These are phyloP conservation scores for Rutstroemia sp. DNA, from an alignment of 2,329 filamentous ascomycete genomes.

Conservation along the genomic window DNA sequence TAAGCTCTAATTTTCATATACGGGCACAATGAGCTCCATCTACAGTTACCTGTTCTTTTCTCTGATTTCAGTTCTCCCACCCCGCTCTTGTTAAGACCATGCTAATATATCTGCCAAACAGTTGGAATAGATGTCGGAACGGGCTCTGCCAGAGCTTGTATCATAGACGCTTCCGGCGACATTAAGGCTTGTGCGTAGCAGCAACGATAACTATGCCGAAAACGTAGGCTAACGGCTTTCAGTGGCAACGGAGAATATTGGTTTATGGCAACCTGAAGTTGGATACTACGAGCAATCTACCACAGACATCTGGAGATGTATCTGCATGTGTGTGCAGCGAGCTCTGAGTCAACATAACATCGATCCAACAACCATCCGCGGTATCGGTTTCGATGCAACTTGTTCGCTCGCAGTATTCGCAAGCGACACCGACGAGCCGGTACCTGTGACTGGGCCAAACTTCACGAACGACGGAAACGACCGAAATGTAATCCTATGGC, in stretches of 20 bases:
- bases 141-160: conserved; percentile 88
- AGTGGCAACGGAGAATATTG: conserved; percentile 67
- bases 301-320: conserved; percentile 91
- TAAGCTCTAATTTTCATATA: not conserved
- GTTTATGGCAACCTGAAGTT: conserved; percentile 69
- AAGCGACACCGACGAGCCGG: conserved; percentile 80
- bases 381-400: conserved; percentile 97
- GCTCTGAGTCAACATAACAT: conserved; percentile 78
- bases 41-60: not conserved
- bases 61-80: not conserved
- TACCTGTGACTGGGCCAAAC: conserved; percentile 81
- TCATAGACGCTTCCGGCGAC: conserved; percentile 86
- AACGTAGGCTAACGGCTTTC: conserved; percentile 8
- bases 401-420: conserved; percentile 92
- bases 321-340: conserved; percentile 79
- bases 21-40: not conserved
- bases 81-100: not conserved
- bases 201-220: not conserved
- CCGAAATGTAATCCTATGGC: conserved; percentile 94
- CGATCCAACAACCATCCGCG: conserved; percentile 67
- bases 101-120: conserved; percentile 1
- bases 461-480: conserved; percentile 77
- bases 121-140: conserved; percentile 94
- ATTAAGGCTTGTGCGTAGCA: conserved; percentile 52
- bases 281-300: conserved; percentile 95